Evolutionary conservation across 371 early-diverging fungal genomes (phyloP), one percentile per base, ranked within the genome.

Genomic region (Mortierella sp.): DNA sequence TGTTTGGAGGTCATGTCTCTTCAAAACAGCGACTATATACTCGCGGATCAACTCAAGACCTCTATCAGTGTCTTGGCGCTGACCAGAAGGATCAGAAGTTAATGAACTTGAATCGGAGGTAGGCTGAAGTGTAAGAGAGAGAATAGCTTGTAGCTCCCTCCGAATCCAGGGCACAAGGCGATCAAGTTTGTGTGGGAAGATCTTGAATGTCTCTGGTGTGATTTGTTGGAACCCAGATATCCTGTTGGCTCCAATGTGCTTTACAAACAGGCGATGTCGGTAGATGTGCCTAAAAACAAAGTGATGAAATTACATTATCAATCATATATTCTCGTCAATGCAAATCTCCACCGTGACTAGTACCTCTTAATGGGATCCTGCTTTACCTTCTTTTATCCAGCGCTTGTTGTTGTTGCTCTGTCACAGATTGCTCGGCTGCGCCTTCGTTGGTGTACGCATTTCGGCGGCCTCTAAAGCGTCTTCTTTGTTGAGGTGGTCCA

Each of bases 91-190:
- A 28, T 5, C 48, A 15, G 59, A 45, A 10, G 43, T 24, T 2
- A 57, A 40, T 16, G 64, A 60, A 16, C 41, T 41, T 16, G 57
- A 55, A 19, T 6, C 22, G 15, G 41, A 4, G 53, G 43, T 8
- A 0, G 69, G 22, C 0, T 9, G 7, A 28, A 9, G 0, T 3
- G 22, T 40, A 6, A 71, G 53, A 0, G 77, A 58, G 11, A 67
- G 24, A 40, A 83, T 70, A 41, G 78, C 83, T 47, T 58, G 74
- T 0, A 83, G 63, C 22, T 83, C 83, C 38, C 83, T 66, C 0
- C 80, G 74, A 53, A 83, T 71, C 83, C 83, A 83, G 4, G 83
- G 77, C 1, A 69, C 55, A 16, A 83, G 70, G 19, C 83, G 69
- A 11, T 72, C 67, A 24, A 77, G 45, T n/a, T 52, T 55, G 15